Evolutionary conservation across 192 early-diverging fungal species (phyloP), one percentile per base, ranked within the genome.

Genomic region (Gryganskiella cystojenkinii): DNA sequence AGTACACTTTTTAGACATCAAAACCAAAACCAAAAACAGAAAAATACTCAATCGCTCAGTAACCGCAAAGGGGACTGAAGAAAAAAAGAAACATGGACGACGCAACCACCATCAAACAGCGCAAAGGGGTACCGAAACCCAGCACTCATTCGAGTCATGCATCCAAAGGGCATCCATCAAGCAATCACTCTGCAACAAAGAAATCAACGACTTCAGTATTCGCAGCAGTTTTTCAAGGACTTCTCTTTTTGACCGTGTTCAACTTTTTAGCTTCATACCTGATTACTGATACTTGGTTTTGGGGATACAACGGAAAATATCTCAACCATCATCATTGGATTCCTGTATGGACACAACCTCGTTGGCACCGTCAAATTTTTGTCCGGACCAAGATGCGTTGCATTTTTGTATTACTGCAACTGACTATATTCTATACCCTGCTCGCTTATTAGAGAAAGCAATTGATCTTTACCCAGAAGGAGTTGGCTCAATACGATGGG

Each of bases 401-500:
- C n/a, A n/a, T n/a, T n/a, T n/a, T n/a, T n/a, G n/a, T n/a, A n/a
- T n/a, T n/a, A n/a, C n/a, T n/a, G n/a, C n/a, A n/a, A n/a, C n/a
- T n/a, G n/a, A n/a, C n/a, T n/a, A n/a, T n/a, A n/a, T n/a, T n/a
- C 42, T 51, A 20, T 3, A 11, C 14, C 31, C 19, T 43, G 13
- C 28, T 44, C 37, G 13, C 1, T 33, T 42, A 22, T n/a, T 58
- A 90, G 86, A 34, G 70, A 71, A 80, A 76, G 52, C 83, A 93
- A 64, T 64, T 79, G 8, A 81, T 90, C 5, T 89, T 98, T 50
- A 93, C 95, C 34, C 84, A 89, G 28, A 81, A 74, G n/a, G 91
- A 99, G 70, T 81, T 99, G 15, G 82, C 85, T 10, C 70, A 79
- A 64, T 96, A 95, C 71, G 95, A 99, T 70, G 98, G 98, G 15